A percentile compares a stretch with the other conserved stretches of the same genome.
These are phyloP conservation scores for Aspergillus sp. DNA, from an alignment of 2,329 filamentous ascomycete genomes.

Conservation along the genomic window DNA sequence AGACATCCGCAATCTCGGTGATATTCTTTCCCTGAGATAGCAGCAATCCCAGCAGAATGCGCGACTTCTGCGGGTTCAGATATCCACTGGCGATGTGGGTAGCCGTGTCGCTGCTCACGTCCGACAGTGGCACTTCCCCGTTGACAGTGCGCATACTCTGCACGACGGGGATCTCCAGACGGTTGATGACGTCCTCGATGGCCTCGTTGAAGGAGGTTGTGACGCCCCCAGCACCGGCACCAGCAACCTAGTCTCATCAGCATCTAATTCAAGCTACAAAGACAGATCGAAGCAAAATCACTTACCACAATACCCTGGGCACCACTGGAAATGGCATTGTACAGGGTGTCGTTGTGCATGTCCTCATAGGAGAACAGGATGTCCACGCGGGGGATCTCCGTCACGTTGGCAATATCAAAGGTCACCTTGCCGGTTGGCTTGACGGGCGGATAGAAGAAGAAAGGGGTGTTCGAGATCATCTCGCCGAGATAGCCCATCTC, in stretches of 20 bases:
- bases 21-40: conserved; percentile 16
- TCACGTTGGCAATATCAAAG: conserved; percentile 20
- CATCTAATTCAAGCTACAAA: background rate
- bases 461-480: conserved; percentile 60
- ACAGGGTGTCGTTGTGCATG: conserved; percentile 27
- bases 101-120: conserved; percentile 19
- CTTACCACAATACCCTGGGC: conserved; percentile 30
- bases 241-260: conserved; percentile 22
- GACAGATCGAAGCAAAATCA: background rate
- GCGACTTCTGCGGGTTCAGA: conserved; percentile 22
- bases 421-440: conserved; percentile 48
- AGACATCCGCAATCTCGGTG: conserved; percentile 15
- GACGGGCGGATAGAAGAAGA: conserved; percentile 61
- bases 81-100: conserved; percentile 27
- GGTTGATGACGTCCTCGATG: conserved; percentile 19
- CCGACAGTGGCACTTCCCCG: conserved; percentile 26
- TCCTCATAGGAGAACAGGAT: conserved; percentile 32
- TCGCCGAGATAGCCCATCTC: conserved; percentile 61
- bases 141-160: conserved; percentile 27
- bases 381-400: conserved; percentile 27
- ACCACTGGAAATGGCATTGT: conserved; percentile 24
- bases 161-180: conserved; percentile 24
- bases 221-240: conserved; percentile 27
- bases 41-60: conserved; percentile 22
- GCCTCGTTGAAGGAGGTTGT: conserved; percentile 18